Evolutionary conservation across 257 asterid species (phyloP).

Genomic region (Solanum ossicruentum): DNA sequence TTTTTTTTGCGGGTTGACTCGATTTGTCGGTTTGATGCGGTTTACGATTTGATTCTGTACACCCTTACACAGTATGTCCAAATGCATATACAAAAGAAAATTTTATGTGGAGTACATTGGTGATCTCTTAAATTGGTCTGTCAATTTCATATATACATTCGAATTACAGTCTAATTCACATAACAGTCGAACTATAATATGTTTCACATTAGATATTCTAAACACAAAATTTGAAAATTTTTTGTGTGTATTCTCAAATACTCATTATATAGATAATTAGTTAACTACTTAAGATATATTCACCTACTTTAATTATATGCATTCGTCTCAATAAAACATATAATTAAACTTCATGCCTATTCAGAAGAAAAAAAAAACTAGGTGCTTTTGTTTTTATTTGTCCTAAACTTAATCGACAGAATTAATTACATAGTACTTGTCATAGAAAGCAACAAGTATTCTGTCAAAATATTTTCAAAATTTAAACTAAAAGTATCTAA

Average conservation of each 20-base stretch:
- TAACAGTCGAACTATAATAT: no score
- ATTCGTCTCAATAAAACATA: neutral
- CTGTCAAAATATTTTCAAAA: no score
- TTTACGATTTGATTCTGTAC: no score
- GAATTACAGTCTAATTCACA: neutral
- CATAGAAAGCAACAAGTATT: no score
- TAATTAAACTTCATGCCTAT: neutral
- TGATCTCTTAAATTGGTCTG: neutral
- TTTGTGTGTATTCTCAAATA: fast-evolving
- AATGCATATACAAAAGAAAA: no score
- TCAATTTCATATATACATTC: neutral
- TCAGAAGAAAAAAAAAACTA: neutral
- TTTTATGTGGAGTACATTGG: neutral
- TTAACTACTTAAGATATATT: neutral
- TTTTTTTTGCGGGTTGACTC: no score
- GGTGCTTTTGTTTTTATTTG: neutral
- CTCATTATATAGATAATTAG: neutral
- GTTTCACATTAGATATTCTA: no score
- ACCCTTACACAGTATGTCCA: no score
- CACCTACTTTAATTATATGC: neutral
- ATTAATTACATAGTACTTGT: neutral
- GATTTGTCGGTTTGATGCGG: no score
- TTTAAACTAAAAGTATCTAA: no score
- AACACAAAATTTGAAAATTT: neutral
- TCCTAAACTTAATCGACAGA: neutral